Base-by-base conservation (phyloP, 2,329 filamentous ascomycete species). In the Botrytis byssoidea region DNA sequence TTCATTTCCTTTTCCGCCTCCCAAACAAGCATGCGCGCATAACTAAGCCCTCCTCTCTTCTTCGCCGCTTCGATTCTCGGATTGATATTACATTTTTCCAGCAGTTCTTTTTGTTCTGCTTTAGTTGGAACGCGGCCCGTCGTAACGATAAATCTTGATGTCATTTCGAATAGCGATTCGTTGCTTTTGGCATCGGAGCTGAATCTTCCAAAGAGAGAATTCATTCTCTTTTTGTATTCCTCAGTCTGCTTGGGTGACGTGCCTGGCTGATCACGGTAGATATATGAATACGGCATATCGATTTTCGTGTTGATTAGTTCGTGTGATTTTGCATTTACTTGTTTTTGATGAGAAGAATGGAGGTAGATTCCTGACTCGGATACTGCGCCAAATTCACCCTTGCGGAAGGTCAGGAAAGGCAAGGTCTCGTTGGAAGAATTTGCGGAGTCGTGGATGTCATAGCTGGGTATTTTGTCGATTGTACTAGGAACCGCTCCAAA, bases 311-410 rank as follows among this genome's bases (percentile, higher is more conserved):
- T 18, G 20, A 66, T 63, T 32, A 37, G 29, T 25, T 67, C 55
- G 16, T 32, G 22, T 29, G 35, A 20, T 10, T 18, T 20, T n/a
- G 20, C 44, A 16, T 51, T 65, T 35, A 42, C 18, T 51, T 37
- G 51, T 29, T 42, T 57, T 51, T 57, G 66, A 10, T 68, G 42
- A 40, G 72, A 40, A 37, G 72, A 65, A 60, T 46, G 68, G 51
- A 59, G 64, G 40, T 70, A 65, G 22, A 67, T 70, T 77, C 90
- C 91, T 25, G 86, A 82, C 69, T 88, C 86, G 0, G 91, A 90
- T 29, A 91, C 82, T 16, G 87, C 89, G 35, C 91, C 91, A 79
- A 93, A 93, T 73, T 86, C 84, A 40, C 81, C 82, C 5, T 75
- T 22, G 42, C 46, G 60, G 40, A 74, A 25, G 18, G 46, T 37